phyloP scores from a whole-genome alignment of 2,329 filamentous ascomycete species.

The Aspergillus sp. region DNA sequence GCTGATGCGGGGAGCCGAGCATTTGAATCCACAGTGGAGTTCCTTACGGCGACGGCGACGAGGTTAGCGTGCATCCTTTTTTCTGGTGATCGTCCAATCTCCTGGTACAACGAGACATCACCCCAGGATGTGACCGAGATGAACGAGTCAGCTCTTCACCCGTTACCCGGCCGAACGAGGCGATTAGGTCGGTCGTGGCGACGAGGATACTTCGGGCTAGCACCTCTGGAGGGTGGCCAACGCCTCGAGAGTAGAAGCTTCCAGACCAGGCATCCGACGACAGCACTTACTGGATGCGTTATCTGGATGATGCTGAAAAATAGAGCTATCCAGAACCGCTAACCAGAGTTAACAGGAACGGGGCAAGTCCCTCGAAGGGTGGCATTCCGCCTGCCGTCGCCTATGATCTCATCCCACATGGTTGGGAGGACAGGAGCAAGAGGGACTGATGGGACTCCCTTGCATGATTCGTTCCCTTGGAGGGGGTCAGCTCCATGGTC shows the following conservation, averaged over 20 bases:
- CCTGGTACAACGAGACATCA: background rate
- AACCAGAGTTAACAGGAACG: background rate
- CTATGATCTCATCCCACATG: conserved; percentile 17
- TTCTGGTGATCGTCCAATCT: background rate
- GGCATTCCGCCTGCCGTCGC: background rate
- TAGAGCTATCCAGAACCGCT: background rate
- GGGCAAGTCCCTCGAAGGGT: background rate
- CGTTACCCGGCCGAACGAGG: background rate
- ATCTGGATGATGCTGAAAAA: background rate
- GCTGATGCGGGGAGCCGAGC: background rate
- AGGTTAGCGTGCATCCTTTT: background rate
- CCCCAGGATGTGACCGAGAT: background rate
- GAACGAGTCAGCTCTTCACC: background rate
- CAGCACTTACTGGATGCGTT: background rate
- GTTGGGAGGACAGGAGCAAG: background rate
- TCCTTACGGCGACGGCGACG: background rate
- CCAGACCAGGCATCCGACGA: background rate
- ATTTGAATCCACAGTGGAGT: background rate
- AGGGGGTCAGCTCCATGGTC: background rate
- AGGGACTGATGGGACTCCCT: background rate
- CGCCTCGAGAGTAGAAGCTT: background rate
- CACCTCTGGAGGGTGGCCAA: background rate
- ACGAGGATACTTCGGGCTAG: too few species aligned
- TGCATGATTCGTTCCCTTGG: conserved; percentile 3
- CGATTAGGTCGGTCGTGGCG: background rate